Base-by-base conservation (phyloP, 441 rosid species). In the Pelargonium fulgidum region DNA sequence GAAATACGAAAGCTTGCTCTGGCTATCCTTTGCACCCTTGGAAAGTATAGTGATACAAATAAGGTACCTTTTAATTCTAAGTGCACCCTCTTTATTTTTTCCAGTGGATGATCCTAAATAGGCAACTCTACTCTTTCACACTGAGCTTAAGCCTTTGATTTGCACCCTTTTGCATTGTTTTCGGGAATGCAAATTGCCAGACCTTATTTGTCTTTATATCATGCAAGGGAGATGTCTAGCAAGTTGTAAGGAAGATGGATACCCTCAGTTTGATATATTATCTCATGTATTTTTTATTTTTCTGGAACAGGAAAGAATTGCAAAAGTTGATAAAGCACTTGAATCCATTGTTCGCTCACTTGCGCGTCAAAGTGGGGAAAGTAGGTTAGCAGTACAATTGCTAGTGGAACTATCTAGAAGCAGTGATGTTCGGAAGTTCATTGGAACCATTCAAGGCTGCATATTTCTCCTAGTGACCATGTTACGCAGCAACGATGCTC, bases 341-440 rank as follows among this genome's bases (percentile, higher is more conserved):
- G 71, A 73, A 66, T 75, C 29, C 9, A 70, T 69, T 58, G 80
- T 81, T 29, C 73, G 62, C 10, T 81, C 79, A n/a, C 79, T 81
- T 56, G 73, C 82, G 39, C 80, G 82, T 59, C 79, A 68, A 59
- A 72, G 75, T n/a, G 69, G 36, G 64, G 82, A 81, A 72, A 70
- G 82, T 62, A 79, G 72, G 73, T 72, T 72, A 39, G 81, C 85
- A n/a, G 65, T 79, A 66, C 73, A 71, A 65, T 66, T 81, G 71
- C 48, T 81, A 9, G 33, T 79, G 62, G 79, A 81, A 52, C 68
- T 77, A 66, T 79, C 82, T 42, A 66, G 69, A 67, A 67, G 63
- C 64, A 56, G 39, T 13, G 70, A 13, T 42, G 75, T 65, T 22
- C 70, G 64, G 39, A 71, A 79, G 69, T 12, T 9, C n/a, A 79